A percentile compares a stretch with the other conserved stretches of the same genome.
These are phyloP conservation scores for Colletotrichum gloeosporioides DNA, from an alignment of 2,329 filamentous ascomycete species.

Conservation along the genomic window DNA sequence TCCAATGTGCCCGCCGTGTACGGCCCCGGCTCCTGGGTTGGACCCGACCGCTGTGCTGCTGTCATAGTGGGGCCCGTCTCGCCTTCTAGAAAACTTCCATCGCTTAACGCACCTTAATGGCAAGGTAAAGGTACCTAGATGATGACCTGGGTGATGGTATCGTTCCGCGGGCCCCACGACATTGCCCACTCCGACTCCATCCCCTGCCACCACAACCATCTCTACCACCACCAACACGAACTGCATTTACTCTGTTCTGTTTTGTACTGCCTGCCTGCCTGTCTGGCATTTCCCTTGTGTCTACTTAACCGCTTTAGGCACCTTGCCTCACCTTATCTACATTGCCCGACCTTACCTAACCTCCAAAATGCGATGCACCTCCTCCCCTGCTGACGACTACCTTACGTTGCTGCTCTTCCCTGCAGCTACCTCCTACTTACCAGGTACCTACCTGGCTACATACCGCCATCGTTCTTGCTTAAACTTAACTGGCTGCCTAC, in stretches of 20 bases:
- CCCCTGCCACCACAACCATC: not conserved
- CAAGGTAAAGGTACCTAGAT: no score
- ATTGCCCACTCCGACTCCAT: not conserved
- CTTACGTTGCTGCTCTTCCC: not conserved
- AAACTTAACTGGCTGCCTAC: not conserved
- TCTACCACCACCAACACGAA: not conserved
- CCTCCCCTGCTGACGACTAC: not conserved
- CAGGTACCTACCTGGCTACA: not conserved
- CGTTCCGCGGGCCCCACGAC: constrained; percentile 7
- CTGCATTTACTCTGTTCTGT: not conserved
- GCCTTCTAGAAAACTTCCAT: constrained; percentile 19
- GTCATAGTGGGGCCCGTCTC: not conserved
- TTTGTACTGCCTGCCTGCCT: not conserved
- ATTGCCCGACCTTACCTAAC: not conserved
- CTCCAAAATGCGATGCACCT: not conserved
- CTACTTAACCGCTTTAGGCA: not conserved
- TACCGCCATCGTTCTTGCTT: not conserved
- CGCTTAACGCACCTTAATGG: constrained; percentile 9
- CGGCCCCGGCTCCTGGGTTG: not conserved
- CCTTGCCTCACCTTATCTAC: not conserved
- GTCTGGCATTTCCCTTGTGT: not conserved
- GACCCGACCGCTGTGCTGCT: not conserved
- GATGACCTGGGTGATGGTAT: constrained; percentile 4
- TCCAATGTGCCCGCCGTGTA: not conserved
- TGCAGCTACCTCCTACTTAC: not conserved